Evolutionary conservation across 2,329 filamentous ascomycete species (phyloP).

Genomic region (Epichloe hybrida): DNA sequence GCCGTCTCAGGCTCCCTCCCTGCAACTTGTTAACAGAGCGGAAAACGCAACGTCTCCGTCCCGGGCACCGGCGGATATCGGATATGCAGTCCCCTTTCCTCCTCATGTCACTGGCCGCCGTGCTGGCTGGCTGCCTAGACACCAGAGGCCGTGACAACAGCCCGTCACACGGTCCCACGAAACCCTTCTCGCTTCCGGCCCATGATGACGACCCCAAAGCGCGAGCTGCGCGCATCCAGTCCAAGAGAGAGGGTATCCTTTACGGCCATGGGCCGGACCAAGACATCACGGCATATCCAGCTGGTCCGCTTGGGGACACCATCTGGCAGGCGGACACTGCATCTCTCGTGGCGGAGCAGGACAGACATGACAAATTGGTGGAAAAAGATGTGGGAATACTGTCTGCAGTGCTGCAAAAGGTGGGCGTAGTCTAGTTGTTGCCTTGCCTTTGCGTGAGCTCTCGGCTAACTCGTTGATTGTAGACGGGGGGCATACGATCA

Average conservation of each 20-base stretch:
- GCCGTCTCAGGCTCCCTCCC: no score
- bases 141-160: no score
- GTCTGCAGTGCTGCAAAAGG: neutral
- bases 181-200: neutral
- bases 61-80: no score
- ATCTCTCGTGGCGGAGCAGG: neutral
- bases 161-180: neutral
- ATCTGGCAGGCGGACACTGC: slow-evolving; percentile 1
- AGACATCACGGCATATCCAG: neutral
- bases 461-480: no score
- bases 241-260: neutral
- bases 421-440: no score
- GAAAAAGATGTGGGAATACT: neutral
- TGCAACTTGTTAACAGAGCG: no score
- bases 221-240: neutral
- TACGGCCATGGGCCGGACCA: slow-evolving; percentile 2
- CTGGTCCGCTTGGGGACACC: neutral
- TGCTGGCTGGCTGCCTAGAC: neutral
- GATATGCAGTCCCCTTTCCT: neutral
- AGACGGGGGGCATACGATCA: slow-evolving; percentile 14
- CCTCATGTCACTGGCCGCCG: neutral
- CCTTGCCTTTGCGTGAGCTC: no score
- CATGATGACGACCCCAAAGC: neutral
- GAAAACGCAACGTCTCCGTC: no score
- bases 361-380: neutral